Evolutionary conservation across 1,139 yeast species (phyloP), one percentile per base, ranked within the genome.

Genomic region (Zygoascus meyerae): DNA sequence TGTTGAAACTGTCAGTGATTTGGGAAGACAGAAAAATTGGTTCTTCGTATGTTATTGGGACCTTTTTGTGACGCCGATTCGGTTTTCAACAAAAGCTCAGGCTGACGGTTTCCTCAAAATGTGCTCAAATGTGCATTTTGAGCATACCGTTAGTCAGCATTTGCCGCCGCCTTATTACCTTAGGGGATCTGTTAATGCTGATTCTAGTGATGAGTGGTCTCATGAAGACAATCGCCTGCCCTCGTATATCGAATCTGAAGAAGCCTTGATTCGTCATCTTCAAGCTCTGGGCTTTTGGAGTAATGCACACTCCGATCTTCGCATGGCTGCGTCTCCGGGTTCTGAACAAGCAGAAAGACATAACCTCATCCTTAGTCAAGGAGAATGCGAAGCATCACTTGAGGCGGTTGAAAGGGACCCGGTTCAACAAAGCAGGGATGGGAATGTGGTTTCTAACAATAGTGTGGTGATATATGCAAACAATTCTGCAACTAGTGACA

Each of bases 81-180:
- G 65, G 18, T 63, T 63, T 46, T 53, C 61, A 18, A 53, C 59
- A 11, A 51, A 54, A 31, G 36, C 47, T 17, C 53, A 63, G 5
- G 57, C 64, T 17, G 52, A 55, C 16, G 55, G 62, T 14, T 63
- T 62, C 40, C 50, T 59, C 30, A 56, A 59, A 41, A 53, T 63
- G 34, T 55, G 63, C 37, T 53, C 63, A 28, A 63, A 63, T 44
- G 53, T 63, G 38, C 59, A 63, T 18, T 62, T 63, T 40, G 66
- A 62, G 50, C 64, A 61, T 43, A 57, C 54, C 53, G 62, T 63
- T 32, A 56, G 62, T 32, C 55, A 54, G 17, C 54, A 57, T 34
- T 54, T 63, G 30, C 64, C 67, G 4, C 67, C 66, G 1, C 53
- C 55, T 6, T 61, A 61, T 49, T 48, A 46, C 26, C 39, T 47